phyloP scores from a whole-genome alignment of 257 asterid species.

The Echium plantagineum region DNA sequence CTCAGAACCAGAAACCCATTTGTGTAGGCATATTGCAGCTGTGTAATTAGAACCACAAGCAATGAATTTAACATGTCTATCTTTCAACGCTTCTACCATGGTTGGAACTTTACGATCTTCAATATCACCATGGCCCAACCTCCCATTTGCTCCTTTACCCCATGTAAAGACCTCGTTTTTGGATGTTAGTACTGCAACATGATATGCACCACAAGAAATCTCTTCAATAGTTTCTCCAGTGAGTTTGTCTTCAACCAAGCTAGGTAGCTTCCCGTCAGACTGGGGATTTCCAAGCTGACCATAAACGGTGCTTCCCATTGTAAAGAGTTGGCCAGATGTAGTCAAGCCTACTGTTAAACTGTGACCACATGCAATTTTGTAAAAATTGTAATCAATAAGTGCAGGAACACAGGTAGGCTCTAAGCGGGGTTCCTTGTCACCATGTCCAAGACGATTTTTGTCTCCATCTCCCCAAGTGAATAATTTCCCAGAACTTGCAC shows the following conservation, averaged over 20 bases:
- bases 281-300: slow-evolving; percentile 86
- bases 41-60: slow-evolving; percentile 92
- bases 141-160: slow-evolving; percentile 96
- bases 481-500: slow-evolving; percentile 74
- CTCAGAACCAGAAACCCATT: slow-evolving; percentile 87
- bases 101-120: slow-evolving; percentile 78
- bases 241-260: slow-evolving; percentile 66
- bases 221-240: slow-evolving; percentile 58
- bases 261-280: slow-evolving; percentile 74
- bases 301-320: slow-evolving; percentile 87
- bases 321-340: slow-evolving; percentile 65
- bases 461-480: slow-evolving; percentile 99
- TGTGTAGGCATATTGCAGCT: slow-evolving; percentile 74
- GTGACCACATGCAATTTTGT: slow-evolving; percentile 79
- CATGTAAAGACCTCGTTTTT: slow-evolving; percentile 83
- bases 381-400: slow-evolving; percentile 74
- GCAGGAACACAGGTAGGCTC: slow-evolving; percentile 89
- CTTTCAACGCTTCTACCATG: slow-evolving; percentile 69
- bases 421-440: slow-evolving; percentile 80
- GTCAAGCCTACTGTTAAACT: slow-evolving; percentile 77
- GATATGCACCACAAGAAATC: slow-evolving; percentile 78
- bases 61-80: slow-evolving; percentile 68
- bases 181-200: slow-evolving; percentile 68
- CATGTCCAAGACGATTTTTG: slow-evolving; percentile 87
- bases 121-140: slow-evolving; percentile 89